These are phyloP conservation scores for Botryotinia globosa DNA, from an alignment of 2,329 filamentous ascomycete genomes.

Conservation along the genomic window DNA sequence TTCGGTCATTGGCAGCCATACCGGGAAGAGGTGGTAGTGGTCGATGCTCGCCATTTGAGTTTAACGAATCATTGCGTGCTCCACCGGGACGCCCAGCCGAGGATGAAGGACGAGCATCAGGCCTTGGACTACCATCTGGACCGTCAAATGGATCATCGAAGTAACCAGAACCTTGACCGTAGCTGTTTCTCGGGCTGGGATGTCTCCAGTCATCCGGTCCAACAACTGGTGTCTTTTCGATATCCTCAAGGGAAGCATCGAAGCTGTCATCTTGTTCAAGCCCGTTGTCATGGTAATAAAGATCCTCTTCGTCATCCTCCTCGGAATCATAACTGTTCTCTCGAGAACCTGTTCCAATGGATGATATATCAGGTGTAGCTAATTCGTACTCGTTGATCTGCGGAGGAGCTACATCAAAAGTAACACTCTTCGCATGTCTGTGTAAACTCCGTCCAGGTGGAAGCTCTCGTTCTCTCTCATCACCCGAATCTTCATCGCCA, in stretches of 20 bases:
- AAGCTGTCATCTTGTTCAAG: slow-evolving; percentile 77
- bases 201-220: slow-evolving; percentile 94
- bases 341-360: slow-evolving; percentile 81
- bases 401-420: slow-evolving; percentile 89
- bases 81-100: slow-evolving; percentile 50
- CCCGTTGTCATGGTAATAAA: slow-evolving; percentile 51
- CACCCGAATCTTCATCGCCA: slow-evolving; percentile 62
- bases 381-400: slow-evolving; percentile 98
- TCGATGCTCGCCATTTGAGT: slow-evolving; percentile 76
- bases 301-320: slow-evolving; percentile 69
- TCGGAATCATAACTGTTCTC: slow-evolving; percentile 91
- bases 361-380: slow-evolving; percentile 94
- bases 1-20: slow-evolving; percentile 45
- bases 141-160: slow-evolving; percentile 65
- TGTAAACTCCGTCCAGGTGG: slow-evolving; percentile 67
- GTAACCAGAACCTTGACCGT: slow-evolving; percentile 30
- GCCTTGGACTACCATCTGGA: slow-evolving; percentile 63
- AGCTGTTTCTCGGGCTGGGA: slow-evolving; percentile 49
- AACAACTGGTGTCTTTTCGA: slow-evolving; percentile 97
- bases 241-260: slow-evolving; percentile 91
- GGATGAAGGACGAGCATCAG: slow-evolving; percentile 44
- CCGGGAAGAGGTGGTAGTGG: slow-evolving; percentile 84
- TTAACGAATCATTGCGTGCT: slow-evolving; percentile 67
- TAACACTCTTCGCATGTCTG: slow-evolving; percentile 93
- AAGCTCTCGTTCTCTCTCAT: slow-evolving; percentile 56